Conservation (phyloP, 352 stramenopile genomes). For the Phytophthora brassicae region DNA sequence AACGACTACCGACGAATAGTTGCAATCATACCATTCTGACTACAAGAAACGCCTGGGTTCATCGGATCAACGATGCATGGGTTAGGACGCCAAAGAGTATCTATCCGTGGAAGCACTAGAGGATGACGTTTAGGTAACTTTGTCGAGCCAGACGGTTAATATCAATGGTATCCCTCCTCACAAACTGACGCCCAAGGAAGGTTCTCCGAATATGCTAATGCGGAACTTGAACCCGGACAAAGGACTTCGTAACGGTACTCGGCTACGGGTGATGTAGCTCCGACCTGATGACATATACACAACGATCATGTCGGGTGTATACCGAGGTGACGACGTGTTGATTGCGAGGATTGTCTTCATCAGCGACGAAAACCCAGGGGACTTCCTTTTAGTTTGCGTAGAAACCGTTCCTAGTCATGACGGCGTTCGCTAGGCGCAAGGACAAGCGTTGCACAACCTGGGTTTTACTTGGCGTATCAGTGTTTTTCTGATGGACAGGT, state of each 20-base stretch:
- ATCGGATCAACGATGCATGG: too few species aligned
- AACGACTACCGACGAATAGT: too few species aligned
- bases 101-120: background rate
- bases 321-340: background rate
- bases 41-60: too few species aligned
- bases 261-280: too few species aligned
- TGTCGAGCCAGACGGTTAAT: background rate
- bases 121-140: background rate
- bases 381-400: constrained; percentile 27
- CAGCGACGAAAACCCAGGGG: background rate
- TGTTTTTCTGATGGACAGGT: background rate
- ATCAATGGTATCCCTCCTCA: background rate
- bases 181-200: background rate
- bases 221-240: background rate
- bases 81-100: too few species aligned
- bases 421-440: constrained; percentile 37
- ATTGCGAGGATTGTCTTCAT: background rate
- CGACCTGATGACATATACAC: too few species aligned
- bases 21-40: too few species aligned
- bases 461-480: background rate
- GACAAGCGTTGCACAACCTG: constrained; percentile 33
- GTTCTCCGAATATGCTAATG: background rate
- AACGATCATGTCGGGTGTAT: background rate
- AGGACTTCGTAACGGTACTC: background rate
- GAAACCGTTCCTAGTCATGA: constrained; percentile 30